Evolutionary conservation across 495 filamentous ascomycete genomes (phyloP).

Genomic region (Penicilliopsis zonata): DNA sequence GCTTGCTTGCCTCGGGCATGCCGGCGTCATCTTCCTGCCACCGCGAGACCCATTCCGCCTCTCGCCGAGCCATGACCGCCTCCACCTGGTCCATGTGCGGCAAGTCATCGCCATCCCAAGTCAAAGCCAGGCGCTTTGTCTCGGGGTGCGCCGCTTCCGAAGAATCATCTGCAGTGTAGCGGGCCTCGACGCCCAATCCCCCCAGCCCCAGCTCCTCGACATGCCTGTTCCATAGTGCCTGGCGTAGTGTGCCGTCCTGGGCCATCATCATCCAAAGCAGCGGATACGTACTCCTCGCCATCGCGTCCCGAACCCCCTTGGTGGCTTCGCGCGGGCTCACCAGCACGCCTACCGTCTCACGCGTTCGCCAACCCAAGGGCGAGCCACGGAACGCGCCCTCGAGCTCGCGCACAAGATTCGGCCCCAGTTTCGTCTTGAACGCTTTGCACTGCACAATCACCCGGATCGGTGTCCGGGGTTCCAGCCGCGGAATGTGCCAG

Average conservation of each 20-base stretch:
- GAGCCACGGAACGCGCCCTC: constrained; percentile 68
- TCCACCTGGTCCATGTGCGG: constrained; percentile 27
- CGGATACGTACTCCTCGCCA: constrained; percentile 54
- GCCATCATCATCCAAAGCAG: constrained; percentile 46
- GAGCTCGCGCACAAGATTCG: constrained; percentile 66
- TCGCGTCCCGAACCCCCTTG: constrained; percentile 48
- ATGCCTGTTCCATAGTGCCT: constrained; percentile 33
- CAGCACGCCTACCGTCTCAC: constrained; percentile 50
- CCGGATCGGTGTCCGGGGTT: constrained; percentile 37
- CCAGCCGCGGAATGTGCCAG: constrained; percentile 50
- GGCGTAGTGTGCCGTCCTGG: constrained; percentile 22
- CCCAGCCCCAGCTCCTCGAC: constrained; percentile 53
- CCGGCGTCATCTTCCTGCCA: no score
- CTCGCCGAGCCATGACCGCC: constrained; percentile 9
- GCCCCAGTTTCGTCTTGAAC: constrained; percentile 39
- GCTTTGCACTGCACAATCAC: constrained; percentile 80
- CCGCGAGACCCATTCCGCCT: constrained; percentile 19
- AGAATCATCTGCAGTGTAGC: constrained; percentile 23
- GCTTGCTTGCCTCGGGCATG: constrained; percentile 8
- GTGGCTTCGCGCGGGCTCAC: constrained; percentile 43
- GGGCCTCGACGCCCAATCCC: constrained; percentile 46
- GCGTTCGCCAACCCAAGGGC: constrained; percentile 53
- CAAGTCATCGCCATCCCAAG: constrained; percentile 44
- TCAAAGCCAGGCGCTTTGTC: constrained; percentile 33
- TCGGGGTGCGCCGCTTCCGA: neutral